Conservation (phyloP, 2,329 filamentous ascomycete genomes). For the Fusarium anguioides region DNA sequence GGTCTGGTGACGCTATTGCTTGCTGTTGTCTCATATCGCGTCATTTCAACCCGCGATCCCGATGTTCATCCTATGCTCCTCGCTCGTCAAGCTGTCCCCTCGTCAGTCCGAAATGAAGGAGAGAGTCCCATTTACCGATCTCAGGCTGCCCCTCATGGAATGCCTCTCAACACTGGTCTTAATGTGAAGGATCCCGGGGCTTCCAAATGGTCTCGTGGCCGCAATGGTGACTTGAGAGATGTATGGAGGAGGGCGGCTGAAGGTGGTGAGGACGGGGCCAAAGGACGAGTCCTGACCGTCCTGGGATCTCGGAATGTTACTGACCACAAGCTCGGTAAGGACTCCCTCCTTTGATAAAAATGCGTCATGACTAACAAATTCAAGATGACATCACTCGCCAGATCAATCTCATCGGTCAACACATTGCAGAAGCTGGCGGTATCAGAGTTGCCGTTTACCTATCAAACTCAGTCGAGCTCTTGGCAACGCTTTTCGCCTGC, state of each 20-base stretch:
- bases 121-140: conserved; percentile 89
- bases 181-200: conserved; percentile 84
- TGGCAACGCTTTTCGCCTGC: conserved; percentile 85
- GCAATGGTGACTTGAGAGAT: conserved; percentile 90
- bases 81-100: conserved; percentile 82
- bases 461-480: conserved; percentile 90
- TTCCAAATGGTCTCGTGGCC: conserved; percentile 84
- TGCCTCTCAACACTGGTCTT: conserved; percentile 79
- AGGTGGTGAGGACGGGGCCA: conserved; percentile 72
- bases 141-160: conserved; percentile 86
- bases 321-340: conserved; percentile 73
- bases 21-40: conserved; percentile 74
- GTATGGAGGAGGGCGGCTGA: conserved; percentile 82
- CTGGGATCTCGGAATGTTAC: conserved; percentile 78
- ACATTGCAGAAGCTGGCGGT: conserved; percentile 76
- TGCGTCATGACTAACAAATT: conserved; percentile 12
- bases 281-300: conserved; percentile 81
- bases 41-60: conserved; percentile 79
- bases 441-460: conserved; percentile 89
- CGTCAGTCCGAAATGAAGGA: conserved; percentile 82
- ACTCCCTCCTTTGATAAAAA: not conserved
- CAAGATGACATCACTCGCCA: conserved; percentile 79
- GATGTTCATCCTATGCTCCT: conserved; percentile 94
- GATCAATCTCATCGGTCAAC: conserved; percentile 86
- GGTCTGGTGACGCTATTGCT: conserved; percentile 73